Base-by-base conservation (phyloP, 2,329 filamentous ascomycete genomes). In the Plenodomus lindquistii region DNA sequence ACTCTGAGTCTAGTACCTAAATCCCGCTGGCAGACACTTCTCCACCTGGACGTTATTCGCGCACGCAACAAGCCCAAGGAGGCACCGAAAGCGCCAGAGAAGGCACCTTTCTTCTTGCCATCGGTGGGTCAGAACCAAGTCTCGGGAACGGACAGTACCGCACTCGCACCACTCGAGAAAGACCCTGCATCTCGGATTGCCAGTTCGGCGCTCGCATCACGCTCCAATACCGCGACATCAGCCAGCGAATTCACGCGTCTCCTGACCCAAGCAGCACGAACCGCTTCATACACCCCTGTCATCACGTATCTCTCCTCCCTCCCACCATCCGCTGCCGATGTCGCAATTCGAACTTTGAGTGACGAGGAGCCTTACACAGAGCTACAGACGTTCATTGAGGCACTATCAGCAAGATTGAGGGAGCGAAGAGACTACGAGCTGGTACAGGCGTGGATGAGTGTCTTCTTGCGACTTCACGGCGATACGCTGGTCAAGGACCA, bases 371-470 rank as follows among this genome's bases (percentile, higher is more conserved):
- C 51, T 73, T 83, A 53, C 84, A 87, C 65, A 48, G 94, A 97
- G 72, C 76, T 96, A 16, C 77, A 86, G 1, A 80, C 85, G 44
- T 99, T 99, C 67, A 85, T 97, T 42, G 73, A 77, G n/a, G 91
- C 91, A 1, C 74, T 99, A 46, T 95, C 89, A 0, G 79, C 77
- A 44, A 81, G 88, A 11, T 76, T 97, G 43, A 74, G 77, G 37
- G 78, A 83, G 42, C 85, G 86, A 55, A 83, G 83, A 40, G 94
- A 97, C 71, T 99, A 96, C 72, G 94, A 99, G 74, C 80, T 99
- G 34, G 88, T 91, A 15, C 92, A 97, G 73, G 91, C 91, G 0
- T 99, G 94, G 93, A 97, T 99, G 91, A 86, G 88, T 2, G 93
- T 97, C 1, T 96, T 97, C 65, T 70, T 99, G 50, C 83, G 86